phyloP scores from a whole-genome alignment of 2,329 filamentous ascomycete genomes.

The Neocatenulostroma microsporum region DNA sequence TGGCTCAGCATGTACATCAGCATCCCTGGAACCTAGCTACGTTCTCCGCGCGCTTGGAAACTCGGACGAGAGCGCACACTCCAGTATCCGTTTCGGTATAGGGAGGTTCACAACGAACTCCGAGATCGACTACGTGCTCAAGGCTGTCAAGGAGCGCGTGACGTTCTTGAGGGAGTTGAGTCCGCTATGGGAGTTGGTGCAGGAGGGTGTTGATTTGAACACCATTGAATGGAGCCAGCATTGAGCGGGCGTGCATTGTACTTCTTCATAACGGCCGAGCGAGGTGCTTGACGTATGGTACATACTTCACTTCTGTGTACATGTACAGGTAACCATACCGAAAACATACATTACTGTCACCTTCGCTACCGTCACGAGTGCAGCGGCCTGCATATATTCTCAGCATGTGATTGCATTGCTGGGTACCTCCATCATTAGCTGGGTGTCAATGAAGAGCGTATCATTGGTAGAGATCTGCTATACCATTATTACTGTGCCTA shows the following conservation, averaged over 20 bases:
- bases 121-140: conserved; percentile 96
- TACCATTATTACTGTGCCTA: too few relatives aligned
- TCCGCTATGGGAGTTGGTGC: conserved; percentile 93
- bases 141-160: conserved; percentile 84
- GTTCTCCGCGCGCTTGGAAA: conserved; percentile 89
- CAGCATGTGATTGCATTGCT: too few relatives aligned
- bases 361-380: too few relatives aligned
- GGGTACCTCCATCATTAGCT: too few relatives aligned
- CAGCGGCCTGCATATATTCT: too few relatives aligned
- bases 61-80: conserved; percentile 95
- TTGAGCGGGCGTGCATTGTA: conserved; percentile 38
- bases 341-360: too few relatives aligned
- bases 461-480: too few relatives aligned
- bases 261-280: not conserved
- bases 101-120: conserved; percentile 90
- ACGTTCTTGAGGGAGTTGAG: conserved; percentile 90
- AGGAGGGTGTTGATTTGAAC: conserved; percentile 90
- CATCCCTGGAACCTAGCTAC: conserved; percentile 92
- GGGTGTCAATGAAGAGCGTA: too few relatives aligned
- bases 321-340: too few relatives aligned
- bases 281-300: too few relatives aligned
- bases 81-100: conserved; percentile 95
- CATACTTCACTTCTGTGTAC: too few relatives aligned
- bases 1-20: conserved; percentile 93
- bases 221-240: conserved; percentile 99